Evolutionary conservation across 1,284 basidiomycete genomes (phyloP), one percentile per base, ranked within the genome.

Genomic region (Phellinidium pouzarii): DNA sequence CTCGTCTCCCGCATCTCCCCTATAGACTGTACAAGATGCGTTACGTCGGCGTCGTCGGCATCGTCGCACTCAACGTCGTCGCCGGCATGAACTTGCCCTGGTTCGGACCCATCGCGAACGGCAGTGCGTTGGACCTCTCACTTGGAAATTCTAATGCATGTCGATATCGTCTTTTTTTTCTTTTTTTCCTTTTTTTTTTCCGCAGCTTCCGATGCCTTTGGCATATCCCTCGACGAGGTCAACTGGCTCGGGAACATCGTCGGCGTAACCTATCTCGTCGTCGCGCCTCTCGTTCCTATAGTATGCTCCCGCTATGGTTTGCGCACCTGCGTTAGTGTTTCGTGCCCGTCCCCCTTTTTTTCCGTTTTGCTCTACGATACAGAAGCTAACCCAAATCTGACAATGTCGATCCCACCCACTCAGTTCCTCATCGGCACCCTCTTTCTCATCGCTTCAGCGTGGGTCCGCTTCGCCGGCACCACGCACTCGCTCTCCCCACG

Each of bases 211-310:
- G 56, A 61, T 1, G 77, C 85, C 37, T 87, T 87, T 59, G 70
- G 71, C 7, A 78, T 86, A 53, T 76, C 80, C 0, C 67, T 88
- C 22, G 70, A 80, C 64, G 67, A 82, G 62, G 79, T 88, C 23
- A 89, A 87, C 59, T 91, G 87, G 87, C 71, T 90, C 4, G 80
- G 82, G 4, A 90, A 85, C 60, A 74, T 84, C 48, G 68, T 83
- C 17, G 73, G 77, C 1, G 70, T 78, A 41, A 63, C 82, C 0
- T 88, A 80, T 58, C 68, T 89, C 9, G 82, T 83, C 1, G 69
- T 71, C 7, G 78, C 85, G 0, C 62, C 86, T 26, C 55, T 77
- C 19, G 69, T 82, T 23, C 84, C 86, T 0, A 60, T 72, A 12
- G 59, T 84, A 31, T 76, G 77, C 55, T 67, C 73, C n/a, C 73